phyloP scores from a whole-genome alignment of 2,329 filamentous ascomycete genomes.

The Aspergillus melleus region DNA sequence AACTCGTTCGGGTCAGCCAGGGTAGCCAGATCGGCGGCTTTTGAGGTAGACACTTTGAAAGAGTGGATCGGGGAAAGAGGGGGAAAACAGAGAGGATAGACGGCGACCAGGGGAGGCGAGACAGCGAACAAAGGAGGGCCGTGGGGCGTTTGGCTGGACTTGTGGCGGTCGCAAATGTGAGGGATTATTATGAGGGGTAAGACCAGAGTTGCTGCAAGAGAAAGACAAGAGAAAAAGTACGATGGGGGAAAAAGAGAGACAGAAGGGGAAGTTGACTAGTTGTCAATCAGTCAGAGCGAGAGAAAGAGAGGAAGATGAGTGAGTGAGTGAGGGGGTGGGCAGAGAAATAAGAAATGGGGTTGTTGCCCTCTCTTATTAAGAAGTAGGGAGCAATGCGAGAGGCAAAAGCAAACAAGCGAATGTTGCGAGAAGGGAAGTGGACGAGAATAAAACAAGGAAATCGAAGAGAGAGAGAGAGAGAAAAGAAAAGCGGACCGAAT shows the following conservation, averaged over 20 bases:
- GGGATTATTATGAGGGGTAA: conserved; percentile 2
- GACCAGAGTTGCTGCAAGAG: conserved; percentile 1
- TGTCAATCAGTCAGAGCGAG: not conserved
- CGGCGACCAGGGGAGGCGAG: not conserved
- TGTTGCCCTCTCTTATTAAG: not conserved
- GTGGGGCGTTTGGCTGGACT: conserved; percentile 3
- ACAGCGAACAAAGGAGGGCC: not conserved
- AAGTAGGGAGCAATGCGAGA: not conserved
- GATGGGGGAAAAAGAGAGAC: not conserved
- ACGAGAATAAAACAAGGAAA: conserved; percentile 6
- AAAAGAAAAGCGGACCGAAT: not conserved
- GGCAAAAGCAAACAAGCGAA: conserved; percentile 10
- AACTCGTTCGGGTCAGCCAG: conserved; percentile 42
- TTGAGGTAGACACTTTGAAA: conserved; percentile 21
- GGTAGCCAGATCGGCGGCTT: conserved; percentile 37
- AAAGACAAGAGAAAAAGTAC: conserved; percentile 5
- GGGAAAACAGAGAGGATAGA: not conserved
- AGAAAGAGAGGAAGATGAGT: conserved; percentile 8
- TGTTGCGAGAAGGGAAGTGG: not conserved
- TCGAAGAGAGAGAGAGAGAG: not conserved
- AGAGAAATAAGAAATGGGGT: not conserved
- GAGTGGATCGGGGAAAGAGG: not conserved
- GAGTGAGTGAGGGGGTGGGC: conserved; percentile 9
- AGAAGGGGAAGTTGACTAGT: not conserved
- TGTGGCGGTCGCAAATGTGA: not conserved